These are phyloP conservation scores for Carex parvula DNA, from an alignment of 176 grass and related monocot species.

Conservation along the genomic window DNA sequence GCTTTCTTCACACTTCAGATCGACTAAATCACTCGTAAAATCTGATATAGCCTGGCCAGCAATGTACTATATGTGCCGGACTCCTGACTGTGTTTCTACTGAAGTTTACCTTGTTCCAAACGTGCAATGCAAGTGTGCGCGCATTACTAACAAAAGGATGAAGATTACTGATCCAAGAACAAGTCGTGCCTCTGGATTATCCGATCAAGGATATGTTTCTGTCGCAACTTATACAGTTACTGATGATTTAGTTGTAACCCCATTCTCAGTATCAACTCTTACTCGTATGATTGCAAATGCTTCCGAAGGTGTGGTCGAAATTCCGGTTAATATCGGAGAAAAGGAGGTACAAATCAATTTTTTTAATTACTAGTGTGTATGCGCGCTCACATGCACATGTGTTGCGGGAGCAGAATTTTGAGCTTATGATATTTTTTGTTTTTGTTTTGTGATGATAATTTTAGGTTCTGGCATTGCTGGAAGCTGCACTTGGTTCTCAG, in stretches of 20 bases:
- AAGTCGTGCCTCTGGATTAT: not conserved
- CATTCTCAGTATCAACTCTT: conserved; percentile 8
- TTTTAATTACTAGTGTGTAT: too few relatives aligned
- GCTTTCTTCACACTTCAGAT: not conserved
- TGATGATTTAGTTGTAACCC: conserved; percentile 29
- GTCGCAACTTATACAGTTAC: conserved; percentile 4
- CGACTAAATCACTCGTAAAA: not conserved
- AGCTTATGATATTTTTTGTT: not conserved
- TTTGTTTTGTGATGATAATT: not conserved
- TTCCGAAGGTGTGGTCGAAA: not conserved
- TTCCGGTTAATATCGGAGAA: conserved; percentile 11
- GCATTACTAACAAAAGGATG: conserved; percentile 25
- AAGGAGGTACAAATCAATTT: conserved; percentile 14
- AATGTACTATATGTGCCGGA: conserved; percentile 23
- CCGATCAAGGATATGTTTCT: not conserved
- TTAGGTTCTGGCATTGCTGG: conserved; percentile 16
- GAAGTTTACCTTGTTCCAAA: conserved; percentile 15
- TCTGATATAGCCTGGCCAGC: not conserved
- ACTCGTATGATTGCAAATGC: conserved; percentile 1
- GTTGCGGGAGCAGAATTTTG: too few relatives aligned
- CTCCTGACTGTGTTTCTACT: not conserved
- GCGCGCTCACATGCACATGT: too few relatives aligned
- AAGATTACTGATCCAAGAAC: not conserved
- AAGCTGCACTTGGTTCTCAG: conserved; percentile 1
- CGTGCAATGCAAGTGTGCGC: not conserved